phyloP scores from a whole-genome alignment of 2,329 filamentous ascomycete genomes.

The Neurospora crassa region DNA sequence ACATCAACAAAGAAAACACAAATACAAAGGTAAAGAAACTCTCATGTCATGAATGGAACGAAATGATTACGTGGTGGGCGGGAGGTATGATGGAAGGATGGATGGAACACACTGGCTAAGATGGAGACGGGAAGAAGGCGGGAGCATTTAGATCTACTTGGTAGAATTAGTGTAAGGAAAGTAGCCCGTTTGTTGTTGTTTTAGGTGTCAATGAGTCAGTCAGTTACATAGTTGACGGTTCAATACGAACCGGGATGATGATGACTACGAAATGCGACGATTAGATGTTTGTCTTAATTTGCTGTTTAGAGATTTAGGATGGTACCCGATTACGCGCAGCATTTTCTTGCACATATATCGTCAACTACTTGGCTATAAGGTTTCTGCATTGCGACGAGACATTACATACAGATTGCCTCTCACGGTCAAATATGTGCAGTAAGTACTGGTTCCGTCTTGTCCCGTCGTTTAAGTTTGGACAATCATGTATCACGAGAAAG shows the following conservation, averaged over 20 bases:
- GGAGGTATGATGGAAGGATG: not conserved
- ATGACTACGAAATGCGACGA: not conserved
- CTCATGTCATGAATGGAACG: not conserved
- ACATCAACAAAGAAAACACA: not conserved
- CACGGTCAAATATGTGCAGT: not conserved
- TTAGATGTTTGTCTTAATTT: not conserved
- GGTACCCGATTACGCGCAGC: not conserved
- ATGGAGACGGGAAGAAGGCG: not conserved
- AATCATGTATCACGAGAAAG: not conserved
- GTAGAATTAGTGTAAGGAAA: not conserved
- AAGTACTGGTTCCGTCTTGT: not conserved
- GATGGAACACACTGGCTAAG: not conserved
- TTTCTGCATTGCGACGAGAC: not conserved
- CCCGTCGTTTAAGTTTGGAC: not conserved
- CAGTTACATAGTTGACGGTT: not conserved
- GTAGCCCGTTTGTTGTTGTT: not conserved
- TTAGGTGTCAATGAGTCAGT: not conserved
- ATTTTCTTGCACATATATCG: not conserved
- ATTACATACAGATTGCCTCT: not conserved
- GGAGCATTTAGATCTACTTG: not conserved
- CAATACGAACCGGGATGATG: not conserved
- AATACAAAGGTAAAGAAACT: not conserved
- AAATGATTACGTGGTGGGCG: not conserved
- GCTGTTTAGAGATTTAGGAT: not conserved
- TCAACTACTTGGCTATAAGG: not conserved